These are phyloP conservation scores for Lotmaria passim DNA, from an alignment of 208 protist genomes.

Conservation along the genomic window DNA sequence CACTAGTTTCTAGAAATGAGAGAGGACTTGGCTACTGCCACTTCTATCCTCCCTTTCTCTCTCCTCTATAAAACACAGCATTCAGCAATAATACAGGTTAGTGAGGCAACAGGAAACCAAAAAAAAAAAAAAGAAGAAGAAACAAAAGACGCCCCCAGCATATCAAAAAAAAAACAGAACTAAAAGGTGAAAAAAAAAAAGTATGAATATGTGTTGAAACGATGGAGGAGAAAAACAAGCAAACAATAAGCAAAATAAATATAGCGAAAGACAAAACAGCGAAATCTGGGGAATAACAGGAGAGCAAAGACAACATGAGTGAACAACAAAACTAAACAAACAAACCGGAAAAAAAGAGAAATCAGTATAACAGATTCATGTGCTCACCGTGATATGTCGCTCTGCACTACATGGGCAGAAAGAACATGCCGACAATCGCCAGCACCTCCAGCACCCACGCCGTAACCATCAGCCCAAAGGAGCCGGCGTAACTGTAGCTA, in stretches of 20 bases:
- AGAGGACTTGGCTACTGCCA: too few species aligned
- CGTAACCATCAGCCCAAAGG: conserved; percentile 51
- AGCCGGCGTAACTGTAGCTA: conserved; percentile 35
- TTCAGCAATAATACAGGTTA: too few species aligned
- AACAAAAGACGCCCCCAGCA: neutral
- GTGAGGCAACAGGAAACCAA: too few species aligned
- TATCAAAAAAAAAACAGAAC: conserved; percentile 16
- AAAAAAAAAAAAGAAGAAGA: too few species aligned
- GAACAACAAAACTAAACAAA: neutral
- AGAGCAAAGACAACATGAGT: neutral
- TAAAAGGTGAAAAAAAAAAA: neutral
- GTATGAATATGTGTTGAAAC: neutral
- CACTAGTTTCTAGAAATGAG: too few species aligned
- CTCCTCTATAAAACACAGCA: too few species aligned
- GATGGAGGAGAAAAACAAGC: neutral
- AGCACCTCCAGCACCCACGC: conserved; percentile 45
- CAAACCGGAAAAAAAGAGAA: neutral
- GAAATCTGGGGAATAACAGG: too few species aligned
- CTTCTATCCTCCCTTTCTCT: too few species aligned
- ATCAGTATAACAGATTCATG: neutral
- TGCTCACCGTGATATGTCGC: neutral
- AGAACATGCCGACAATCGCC: conserved; percentile 36
- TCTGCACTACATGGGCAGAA: conserved; percentile 31
- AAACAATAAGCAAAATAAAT: neutral
- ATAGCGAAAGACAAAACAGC: too few species aligned